A percentile compares a stretch with the other conserved stretches of the same genome.
Conservation (phyloP, 441 rosid species). For the Omphalea diandra region DNA sequence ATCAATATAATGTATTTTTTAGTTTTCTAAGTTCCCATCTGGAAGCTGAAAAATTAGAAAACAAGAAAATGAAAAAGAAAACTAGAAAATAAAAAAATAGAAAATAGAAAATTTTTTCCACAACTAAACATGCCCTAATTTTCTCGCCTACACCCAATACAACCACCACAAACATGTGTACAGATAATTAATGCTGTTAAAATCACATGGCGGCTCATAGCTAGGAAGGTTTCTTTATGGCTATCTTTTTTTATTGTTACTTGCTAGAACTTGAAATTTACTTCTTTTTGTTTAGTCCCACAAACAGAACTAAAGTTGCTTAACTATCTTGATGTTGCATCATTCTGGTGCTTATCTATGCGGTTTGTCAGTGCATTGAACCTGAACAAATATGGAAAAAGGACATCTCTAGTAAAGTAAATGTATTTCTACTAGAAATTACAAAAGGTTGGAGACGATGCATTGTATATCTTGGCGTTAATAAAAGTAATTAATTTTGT, state of each 20-base stretch:
- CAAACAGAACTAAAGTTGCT: not conserved
- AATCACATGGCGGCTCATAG: not conserved
- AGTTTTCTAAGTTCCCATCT: no score
- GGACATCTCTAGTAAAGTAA: not conserved
- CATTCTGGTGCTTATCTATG: not conserved
- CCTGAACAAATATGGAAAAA: not conserved
- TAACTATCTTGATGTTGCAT: not conserved
- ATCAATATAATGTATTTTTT: no score
- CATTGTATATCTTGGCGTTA: not conserved
- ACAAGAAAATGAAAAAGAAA: no score
- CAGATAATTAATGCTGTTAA: not conserved
- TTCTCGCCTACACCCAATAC: not conserved
- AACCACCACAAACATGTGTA: not conserved
- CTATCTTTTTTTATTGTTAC: not conserved
- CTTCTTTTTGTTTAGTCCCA: not conserved
- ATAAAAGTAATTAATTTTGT: not conserved
- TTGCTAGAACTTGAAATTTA: not conserved
- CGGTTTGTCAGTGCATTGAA: not conserved
- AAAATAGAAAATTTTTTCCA: no score
- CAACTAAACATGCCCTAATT: no score
- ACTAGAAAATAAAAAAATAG: no score
- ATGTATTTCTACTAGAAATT: not conserved
- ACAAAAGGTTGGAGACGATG: not conserved
- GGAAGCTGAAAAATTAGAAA: no score
- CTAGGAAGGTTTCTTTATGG: not conserved